phyloP scores from a whole-genome alignment of 495 filamentous ascomycete genomes.

The Trichoderma gamsii region DNA sequence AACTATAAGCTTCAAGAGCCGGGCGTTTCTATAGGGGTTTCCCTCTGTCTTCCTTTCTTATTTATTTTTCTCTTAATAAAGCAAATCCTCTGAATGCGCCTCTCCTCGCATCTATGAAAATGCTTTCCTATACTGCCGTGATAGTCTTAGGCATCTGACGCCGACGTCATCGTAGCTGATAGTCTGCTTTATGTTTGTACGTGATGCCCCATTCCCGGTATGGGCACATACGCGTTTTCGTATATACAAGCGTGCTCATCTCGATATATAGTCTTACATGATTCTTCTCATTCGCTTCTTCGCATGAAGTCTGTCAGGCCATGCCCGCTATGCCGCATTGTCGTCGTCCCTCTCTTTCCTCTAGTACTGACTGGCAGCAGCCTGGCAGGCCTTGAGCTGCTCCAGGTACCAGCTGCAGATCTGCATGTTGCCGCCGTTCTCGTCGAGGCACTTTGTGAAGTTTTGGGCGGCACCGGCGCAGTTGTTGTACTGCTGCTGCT shows the following conservation, averaged over 20 bases:
- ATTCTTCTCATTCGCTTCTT: not conserved
- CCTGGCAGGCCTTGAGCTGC: slow-evolving; percentile 95
- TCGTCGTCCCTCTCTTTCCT: slow-evolving; percentile 16
- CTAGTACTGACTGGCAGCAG: slow-evolving; percentile 81
- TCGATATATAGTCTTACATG: slow-evolving; percentile 2
- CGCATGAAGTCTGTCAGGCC: not conserved
- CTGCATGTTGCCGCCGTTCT: slow-evolving; percentile 85
- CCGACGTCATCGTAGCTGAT: not conserved
- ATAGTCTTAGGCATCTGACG: no score
- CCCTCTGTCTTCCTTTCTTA: no score
- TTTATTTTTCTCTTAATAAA: no score
- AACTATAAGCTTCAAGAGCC: not conserved
- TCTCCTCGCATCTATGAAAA: no score
- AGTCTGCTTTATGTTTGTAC: not conserved
- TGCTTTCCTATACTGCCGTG: no score
- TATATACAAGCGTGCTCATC: slow-evolving; percentile 7
- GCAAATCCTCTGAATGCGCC: no score
- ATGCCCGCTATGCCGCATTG: not conserved
- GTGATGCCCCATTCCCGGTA: not conserved
- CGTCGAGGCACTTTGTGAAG: slow-evolving; percentile 94
- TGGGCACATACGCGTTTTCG: not conserved
- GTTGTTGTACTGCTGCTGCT: slow-evolving; percentile 39
- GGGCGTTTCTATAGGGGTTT: slow-evolving; percentile 6
- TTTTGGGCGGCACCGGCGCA: slow-evolving; percentile 73
- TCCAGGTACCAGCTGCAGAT: slow-evolving; percentile 98